These are phyloP conservation scores for Xeromyces bisporus DNA, from an alignment of 495 filamentous ascomycete genomes.

Conservation along the genomic window DNA sequence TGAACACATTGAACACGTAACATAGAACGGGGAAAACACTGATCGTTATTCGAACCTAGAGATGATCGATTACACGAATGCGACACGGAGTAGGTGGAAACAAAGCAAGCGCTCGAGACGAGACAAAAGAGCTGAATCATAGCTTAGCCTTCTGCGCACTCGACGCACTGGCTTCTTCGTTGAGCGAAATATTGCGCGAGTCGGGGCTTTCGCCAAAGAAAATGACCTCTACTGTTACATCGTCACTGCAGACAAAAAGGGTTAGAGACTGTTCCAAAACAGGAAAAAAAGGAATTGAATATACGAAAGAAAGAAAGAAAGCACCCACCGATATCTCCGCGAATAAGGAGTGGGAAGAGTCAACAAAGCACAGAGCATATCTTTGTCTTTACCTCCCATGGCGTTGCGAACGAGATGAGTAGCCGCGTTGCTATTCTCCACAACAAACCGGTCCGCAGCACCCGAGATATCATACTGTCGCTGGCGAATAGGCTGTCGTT, in stretches of 20 bases:
- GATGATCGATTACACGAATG: too few species aligned
- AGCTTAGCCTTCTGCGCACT: constrained; percentile 41
- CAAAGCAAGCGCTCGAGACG: too few species aligned
- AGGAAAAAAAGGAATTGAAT: neutral
- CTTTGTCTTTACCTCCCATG: constrained; percentile 79
- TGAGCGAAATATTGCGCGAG: constrained; percentile 60
- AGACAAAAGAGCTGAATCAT: constrained; percentile 13
- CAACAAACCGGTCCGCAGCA: constrained; percentile 64
- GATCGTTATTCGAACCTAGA: too few species aligned
- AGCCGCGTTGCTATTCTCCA: constrained; percentile 90
- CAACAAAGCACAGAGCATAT: constrained; percentile 86
- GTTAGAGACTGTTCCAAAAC: neutral
- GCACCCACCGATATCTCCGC: constrained; percentile 62
- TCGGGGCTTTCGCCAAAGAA: constrained; percentile 81
- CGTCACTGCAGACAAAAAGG: constrained; percentile 42
- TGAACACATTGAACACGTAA: too few species aligned
- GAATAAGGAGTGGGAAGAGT: constrained; percentile 85
- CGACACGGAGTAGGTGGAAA: too few species aligned
- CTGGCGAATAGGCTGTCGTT: constrained; percentile 61
- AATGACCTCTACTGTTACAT: constrained; percentile 94
- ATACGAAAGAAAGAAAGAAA: too few species aligned
- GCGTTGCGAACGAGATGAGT: constrained; percentile 95
- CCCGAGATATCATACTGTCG: constrained; percentile 62
- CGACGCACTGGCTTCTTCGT: constrained; percentile 67
- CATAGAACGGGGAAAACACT: too few species aligned